phyloP scores from a whole-genome alignment of 768 basidiomycete genomes.

The Polyporus arcularius region DNA sequence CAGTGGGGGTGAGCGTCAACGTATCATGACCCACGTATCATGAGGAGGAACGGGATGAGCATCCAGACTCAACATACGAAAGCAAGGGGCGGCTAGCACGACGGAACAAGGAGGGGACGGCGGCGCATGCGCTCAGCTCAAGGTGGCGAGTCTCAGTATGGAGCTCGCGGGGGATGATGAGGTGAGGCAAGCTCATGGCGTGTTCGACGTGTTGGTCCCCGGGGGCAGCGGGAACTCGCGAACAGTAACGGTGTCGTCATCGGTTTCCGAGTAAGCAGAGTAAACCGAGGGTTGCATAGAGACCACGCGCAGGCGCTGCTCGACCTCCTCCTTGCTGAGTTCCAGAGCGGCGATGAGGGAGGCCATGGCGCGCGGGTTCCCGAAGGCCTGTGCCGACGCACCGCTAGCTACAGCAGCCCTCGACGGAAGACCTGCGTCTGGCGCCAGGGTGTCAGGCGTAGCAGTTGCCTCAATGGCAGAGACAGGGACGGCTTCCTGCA shows the following conservation, averaged over 20 bases:
- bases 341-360: slow-evolving; percentile 73
- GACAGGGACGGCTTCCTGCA: slow-evolving; percentile 16
- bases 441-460: slow-evolving; percentile 36
- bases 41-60: slow-evolving; percentile 3
- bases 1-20: slow-evolving; percentile 1
- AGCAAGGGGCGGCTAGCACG: slow-evolving; percentile 16
- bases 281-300: slow-evolving; percentile 52
- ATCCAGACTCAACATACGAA: slow-evolving; percentile 18
- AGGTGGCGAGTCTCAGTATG: not conserved
- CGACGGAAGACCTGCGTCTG: slow-evolving; percentile 13
- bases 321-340: slow-evolving; percentile 45
- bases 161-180: not conserved
- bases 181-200: slow-evolving; percentile 1
- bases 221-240: slow-evolving; percentile 25
- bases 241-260: slow-evolving; percentile 23
- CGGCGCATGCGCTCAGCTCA: slow-evolving; percentile 22
- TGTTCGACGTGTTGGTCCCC: slow-evolving; percentile 1
- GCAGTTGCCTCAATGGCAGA: slow-evolving; percentile 19
- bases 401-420: slow-evolving; percentile 39
- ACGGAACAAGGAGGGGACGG: slow-evolving; percentile 16
- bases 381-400: slow-evolving; percentile 29
- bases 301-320: slow-evolving; percentile 53
- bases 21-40: slow-evolving; percentile 12
- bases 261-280: slow-evolving; percentile 30
- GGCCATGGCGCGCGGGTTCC: slow-evolving; percentile 56